These are phyloP conservation scores for Trametes elegans DNA, from an alignment of 768 basidiomycete genomes.

Conservation along the genomic window DNA sequence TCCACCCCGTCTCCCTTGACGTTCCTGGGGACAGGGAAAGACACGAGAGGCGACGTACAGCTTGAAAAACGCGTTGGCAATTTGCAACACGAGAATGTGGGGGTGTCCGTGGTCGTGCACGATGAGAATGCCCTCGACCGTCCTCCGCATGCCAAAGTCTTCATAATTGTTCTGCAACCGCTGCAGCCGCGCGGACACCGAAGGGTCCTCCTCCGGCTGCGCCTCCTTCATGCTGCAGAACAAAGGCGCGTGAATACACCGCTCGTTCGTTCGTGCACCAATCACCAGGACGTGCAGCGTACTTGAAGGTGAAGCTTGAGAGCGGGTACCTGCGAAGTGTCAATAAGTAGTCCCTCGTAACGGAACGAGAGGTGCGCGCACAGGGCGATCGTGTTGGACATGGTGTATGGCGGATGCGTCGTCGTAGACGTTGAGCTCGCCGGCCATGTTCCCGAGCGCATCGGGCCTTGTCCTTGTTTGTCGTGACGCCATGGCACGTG, in stretches of 20 bases:
- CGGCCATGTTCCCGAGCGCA: not conserved
- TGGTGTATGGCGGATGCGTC: slow-evolving; percentile 17
- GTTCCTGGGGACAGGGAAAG: slow-evolving; percentile 1
- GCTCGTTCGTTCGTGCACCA: not conserved
- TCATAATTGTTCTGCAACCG: slow-evolving; percentile 96
- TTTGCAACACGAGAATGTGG: slow-evolving; percentile 96
- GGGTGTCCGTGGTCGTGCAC: slow-evolving; percentile 97
- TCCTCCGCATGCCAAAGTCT: slow-evolving; percentile 93
- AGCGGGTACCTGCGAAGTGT: slow-evolving; percentile 63
- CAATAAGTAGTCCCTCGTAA: not conserved
- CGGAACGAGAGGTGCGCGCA: slow-evolving; percentile 25
- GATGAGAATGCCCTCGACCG: slow-evolving; percentile 86
- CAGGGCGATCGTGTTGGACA: slow-evolving; percentile 55
- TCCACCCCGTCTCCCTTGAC: slow-evolving; percentile 75
- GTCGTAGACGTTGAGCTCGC: not conserved
- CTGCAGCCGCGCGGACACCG: slow-evolving; percentile 90
- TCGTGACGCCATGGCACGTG: no score
- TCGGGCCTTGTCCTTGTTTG: not conserved
- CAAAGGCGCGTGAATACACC: not conserved
- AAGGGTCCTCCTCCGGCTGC: slow-evolving; percentile 96
- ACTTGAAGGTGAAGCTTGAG: slow-evolving; percentile 93
- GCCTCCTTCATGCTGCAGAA: slow-evolving; percentile 82
- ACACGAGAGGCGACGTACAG: slow-evolving; percentile 56
- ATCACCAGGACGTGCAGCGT: no score
- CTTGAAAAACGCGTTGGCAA: slow-evolving; percentile 99